Percentiles rank a stretch among this genome's conserved stretches.
phyloP scores from a whole-genome alignment of 768 basidiomycete species.

The Serendipita vermifera region DNA sequence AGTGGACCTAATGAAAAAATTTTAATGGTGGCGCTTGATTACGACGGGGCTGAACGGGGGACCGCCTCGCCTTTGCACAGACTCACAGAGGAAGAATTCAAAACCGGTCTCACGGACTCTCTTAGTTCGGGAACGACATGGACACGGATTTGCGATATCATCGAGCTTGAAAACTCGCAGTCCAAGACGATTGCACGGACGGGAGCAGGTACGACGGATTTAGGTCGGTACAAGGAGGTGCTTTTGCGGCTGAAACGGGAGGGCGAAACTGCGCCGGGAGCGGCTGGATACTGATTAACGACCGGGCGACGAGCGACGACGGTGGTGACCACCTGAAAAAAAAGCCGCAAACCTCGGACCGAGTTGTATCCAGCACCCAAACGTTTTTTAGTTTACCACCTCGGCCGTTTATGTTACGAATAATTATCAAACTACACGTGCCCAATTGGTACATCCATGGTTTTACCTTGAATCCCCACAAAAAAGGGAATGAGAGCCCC shows the following conservation, averaged over 20 bases:
- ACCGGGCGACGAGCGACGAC: too few species aligned
- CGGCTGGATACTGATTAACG: slow-evolving; percentile 80
- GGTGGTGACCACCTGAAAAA: too few species aligned
- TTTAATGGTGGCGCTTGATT: not conserved
- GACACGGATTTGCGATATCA: slow-evolving; percentile 76
- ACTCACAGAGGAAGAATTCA: slow-evolving; percentile 73
- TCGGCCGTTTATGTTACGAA: too few species aligned
- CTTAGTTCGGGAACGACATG: slow-evolving; percentile 88
- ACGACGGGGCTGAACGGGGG: too few species aligned
- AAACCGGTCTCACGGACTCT: slow-evolving; percentile 54
- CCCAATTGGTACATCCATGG: too few species aligned
- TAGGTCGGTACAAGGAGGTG: slow-evolving; percentile 85
- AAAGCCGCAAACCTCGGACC: too few species aligned
- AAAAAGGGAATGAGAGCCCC: too few species aligned
- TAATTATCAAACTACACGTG: too few species aligned
- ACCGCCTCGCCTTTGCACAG: slow-evolving; percentile 29
- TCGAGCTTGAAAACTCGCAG: slow-evolving; percentile 91
- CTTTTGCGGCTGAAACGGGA: slow-evolving; percentile 79
- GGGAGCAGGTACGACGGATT: slow-evolving; percentile 77
- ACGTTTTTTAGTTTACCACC: too few species aligned
- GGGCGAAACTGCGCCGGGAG: slow-evolving; percentile 83
- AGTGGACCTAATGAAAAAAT: too few species aligned
- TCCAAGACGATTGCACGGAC: slow-evolving; percentile 88
- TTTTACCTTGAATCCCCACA: too few species aligned
- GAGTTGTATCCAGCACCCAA: too few species aligned